phyloP scores from a whole-genome alignment of 208 protist species.

The Acanthamoeba divionensis region DNA sequence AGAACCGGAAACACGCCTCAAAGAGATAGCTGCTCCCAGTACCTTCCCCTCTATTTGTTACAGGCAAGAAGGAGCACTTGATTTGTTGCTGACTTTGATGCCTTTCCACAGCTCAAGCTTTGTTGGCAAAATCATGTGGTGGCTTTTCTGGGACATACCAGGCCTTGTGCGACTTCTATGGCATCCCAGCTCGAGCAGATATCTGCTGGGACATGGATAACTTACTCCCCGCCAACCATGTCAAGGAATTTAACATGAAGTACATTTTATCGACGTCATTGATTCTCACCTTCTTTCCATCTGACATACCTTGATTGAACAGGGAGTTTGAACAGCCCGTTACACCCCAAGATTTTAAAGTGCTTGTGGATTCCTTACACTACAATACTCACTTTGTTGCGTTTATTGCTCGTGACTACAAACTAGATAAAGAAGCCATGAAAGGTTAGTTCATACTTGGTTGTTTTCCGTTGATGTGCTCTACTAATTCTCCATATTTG shows the following conservation, averaged over 20 bases:
- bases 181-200: conserved; percentile 55
- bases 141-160: conserved; percentile 68
- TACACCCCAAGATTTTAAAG: conserved; percentile 58
- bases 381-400: conserved; percentile 63
- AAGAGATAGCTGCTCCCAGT: conserved; percentile 10
- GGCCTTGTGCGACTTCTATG: conserved; percentile 51
- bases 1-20: background rate
- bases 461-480: background rate
- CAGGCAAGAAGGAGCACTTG: background rate
- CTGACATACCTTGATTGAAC: background rate
- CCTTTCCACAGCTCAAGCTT: conserved; percentile 15
- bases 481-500: too few relatives aligned
- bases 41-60: background rate
- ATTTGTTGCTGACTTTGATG: conserved; percentile 20
- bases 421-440: conserved; percentile 47
- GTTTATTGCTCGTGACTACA: conserved; percentile 60
- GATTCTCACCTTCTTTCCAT: background rate
- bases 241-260: conserved; percentile 67
- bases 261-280: background rate
- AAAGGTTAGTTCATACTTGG: background rate
- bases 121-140: conserved; percentile 63
- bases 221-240: conserved; percentile 58
- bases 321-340: conserved; percentile 44
- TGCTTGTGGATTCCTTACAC: conserved; percentile 60
- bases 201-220: conserved; percentile 74